These are phyloP conservation scores for Salix purpurea DNA, from an alignment of 345 rosid species.

Conservation along the genomic window DNA sequence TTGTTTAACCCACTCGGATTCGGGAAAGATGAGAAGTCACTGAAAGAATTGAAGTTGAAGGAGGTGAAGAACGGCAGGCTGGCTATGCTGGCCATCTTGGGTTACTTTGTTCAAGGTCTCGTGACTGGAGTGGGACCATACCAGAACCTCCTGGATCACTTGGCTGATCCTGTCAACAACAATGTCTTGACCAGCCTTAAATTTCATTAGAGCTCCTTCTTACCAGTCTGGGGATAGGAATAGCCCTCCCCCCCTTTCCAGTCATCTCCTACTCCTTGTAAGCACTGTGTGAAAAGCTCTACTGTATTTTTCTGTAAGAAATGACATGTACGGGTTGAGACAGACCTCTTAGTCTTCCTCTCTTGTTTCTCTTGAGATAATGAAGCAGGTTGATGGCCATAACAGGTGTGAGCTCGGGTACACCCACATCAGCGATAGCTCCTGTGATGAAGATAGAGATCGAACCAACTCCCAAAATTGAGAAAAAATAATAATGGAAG, in stretches of 20 bases:
- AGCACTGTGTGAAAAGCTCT: constrained; percentile 44
- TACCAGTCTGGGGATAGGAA: constrained; percentile 3
- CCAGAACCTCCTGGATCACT: constrained; percentile 92
- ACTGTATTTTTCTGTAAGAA: constrained; percentile 35
- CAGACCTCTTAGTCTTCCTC: not conserved
- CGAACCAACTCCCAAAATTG: too few species aligned
- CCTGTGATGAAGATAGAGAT: too few species aligned
- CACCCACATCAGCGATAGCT: too few species aligned
- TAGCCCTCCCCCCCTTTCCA: not conserved
- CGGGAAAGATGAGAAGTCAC: constrained; percentile 80
- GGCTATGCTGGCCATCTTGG: constrained; percentile 87
- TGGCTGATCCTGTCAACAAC: constrained; percentile 95
- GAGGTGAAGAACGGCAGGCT: constrained; percentile 91
- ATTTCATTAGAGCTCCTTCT: constrained; percentile 55
- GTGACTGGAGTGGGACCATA: constrained; percentile 93
- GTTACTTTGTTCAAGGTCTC: constrained; percentile 68
- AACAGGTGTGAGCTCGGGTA: too few species aligned
- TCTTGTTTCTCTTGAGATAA: not conserved
- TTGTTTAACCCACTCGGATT: constrained; percentile 90
- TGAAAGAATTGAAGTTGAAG: constrained; percentile 89
- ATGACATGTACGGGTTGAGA: constrained; percentile 25
- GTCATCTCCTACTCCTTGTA: constrained; percentile 26
- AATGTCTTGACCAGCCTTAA: constrained; percentile 88
- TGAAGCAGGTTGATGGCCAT: too few species aligned
- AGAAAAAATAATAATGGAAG: too few species aligned